These are phyloP conservation scores for Chaetoceros muelleri DNA, from an alignment of 108 stramenopile species.

Conservation along the genomic window DNA sequence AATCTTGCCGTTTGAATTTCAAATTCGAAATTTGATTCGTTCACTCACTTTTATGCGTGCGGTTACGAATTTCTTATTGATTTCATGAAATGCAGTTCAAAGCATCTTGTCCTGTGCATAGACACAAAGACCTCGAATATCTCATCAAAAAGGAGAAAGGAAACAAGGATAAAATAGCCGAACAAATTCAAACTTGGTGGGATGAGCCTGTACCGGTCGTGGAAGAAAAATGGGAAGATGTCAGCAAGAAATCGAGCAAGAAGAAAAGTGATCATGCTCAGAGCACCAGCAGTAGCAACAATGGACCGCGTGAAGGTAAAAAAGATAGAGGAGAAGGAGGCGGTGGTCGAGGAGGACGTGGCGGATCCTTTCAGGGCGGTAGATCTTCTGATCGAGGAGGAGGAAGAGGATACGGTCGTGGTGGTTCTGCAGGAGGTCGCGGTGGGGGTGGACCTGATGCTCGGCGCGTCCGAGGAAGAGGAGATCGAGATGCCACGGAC, in stretches of 20 bases:
- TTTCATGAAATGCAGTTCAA: constrained; percentile 39
- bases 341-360: constrained; percentile 29
- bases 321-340: constrained; percentile 10
- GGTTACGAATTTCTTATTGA: no score
- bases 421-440: constrained; percentile 20
- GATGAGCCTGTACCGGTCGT: constrained; percentile 50
- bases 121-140: constrained; percentile 66
- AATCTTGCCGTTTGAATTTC: no score
- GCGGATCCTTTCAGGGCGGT: constrained; percentile 9
- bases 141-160: constrained; percentile 71
- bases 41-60: no score
- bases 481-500: constrained; percentile 7
- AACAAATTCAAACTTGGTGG: constrained; percentile 72
- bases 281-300: not conserved
- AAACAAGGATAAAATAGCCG: constrained; percentile 62
- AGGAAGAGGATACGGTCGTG: constrained; percentile 23
- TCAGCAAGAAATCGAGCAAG: constrained; percentile 43
- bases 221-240: constrained; percentile 67
- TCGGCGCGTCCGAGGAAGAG: constrained; percentile 8
- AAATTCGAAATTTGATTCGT: no score
- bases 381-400: constrained; percentile 15
- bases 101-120: constrained; percentile 65
- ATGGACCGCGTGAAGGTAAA: not conserved
- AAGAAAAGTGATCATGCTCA: constrained; percentile 27
- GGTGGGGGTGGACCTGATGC: constrained; percentile 19